Evolutionary conservation across 257 asterid species (phyloP).

Genomic region (Henckelia pumila): DNA sequence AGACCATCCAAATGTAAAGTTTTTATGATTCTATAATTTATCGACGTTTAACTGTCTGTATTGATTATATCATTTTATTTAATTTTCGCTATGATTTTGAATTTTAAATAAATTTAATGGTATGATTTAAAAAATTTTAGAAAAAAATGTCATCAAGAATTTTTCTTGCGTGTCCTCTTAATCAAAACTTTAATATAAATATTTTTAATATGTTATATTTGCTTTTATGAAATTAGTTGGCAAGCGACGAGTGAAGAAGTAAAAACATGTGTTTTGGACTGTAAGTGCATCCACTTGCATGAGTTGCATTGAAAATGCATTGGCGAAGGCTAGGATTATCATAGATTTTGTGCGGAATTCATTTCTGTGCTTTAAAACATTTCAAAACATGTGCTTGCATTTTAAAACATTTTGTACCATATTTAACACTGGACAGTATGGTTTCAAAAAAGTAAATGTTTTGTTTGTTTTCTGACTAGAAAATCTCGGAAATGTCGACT

Average conservation of each 20-base stretch:
- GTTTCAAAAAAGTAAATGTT: constrained; percentile 32
- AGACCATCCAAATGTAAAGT: too few species aligned
- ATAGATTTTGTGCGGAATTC: constrained; percentile 35
- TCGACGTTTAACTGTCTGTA: too few species aligned
- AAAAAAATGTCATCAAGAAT: too few species aligned
- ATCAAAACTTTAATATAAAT: too few species aligned
- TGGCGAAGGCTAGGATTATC: constrained; percentile 46
- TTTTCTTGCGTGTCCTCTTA: too few species aligned
- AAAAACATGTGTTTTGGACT: constrained; percentile 48
- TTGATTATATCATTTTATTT: too few species aligned
- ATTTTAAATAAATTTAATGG: too few species aligned
- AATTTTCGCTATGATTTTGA: too few species aligned
- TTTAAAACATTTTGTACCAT: constrained; percentile 33
- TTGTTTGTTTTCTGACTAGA: constrained; percentile 22
- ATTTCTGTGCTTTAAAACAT: constrained; percentile 28
- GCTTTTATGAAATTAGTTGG: constrained; percentile 54
- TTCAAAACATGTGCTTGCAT: constrained; percentile 27
- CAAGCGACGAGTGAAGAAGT: constrained; percentile 34
- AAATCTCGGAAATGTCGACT: too few species aligned
- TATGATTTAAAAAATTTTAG: too few species aligned
- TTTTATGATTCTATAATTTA: too few species aligned
- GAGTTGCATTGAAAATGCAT: constrained; percentile 27
- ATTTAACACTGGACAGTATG: constrained; percentile 52
- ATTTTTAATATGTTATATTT: too few species aligned
- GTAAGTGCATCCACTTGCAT: constrained; percentile 53